Evolutionary conservation across 192 early-diverging fungal genomes (phyloP), one percentile per base, ranked within the genome.

Genomic region (Coemansia brasiliensis): DNA sequence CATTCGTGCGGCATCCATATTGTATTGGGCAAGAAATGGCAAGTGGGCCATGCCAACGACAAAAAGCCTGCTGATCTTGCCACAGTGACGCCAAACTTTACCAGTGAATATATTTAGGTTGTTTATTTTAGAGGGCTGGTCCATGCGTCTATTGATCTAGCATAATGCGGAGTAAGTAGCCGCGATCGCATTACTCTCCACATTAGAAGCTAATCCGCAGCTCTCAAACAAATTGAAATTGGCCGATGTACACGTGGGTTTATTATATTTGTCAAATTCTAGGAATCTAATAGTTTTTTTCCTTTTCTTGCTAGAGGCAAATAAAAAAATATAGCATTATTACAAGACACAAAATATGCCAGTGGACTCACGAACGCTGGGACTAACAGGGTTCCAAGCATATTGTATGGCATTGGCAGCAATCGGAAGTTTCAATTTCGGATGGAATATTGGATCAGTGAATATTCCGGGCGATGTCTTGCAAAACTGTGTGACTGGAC

Each of bases 401-500:
- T 81, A 65, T 32, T 76, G 79, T 39, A 53, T 72, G 15, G 38
- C 66, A 7, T 59, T 77, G 10, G 79, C 79, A 0, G 73, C 73
- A 8, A 70, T 81, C 18, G 79, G 73, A 40, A 76, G 72, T 25
- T 76, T 81, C 60, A 81, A 81, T 25, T 75, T 81, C 45, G 79
- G 79, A 1, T 81, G 79, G 79, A 81, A 81, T 59, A 81, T 75
- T 51, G 79, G 79, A 15, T 75, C 73, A 3, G 73, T 75, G 55
- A 85, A 85, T 63, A 85, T 85, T 41, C 84, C 84, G 0, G 84
- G 74, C 24, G 74, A 73, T 37, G 65, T 65, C 20, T 65, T 85
- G n/a, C 79, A 71, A 32, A 66, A 82, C 46, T 85, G 83, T 48
- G 71, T 72, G 10, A 48, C 58, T 0, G 74, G 74, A 7, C 74